phyloP scores from a whole-genome alignment of 2,329 filamentous ascomycete genomes.

The Cladosporium sp. region DNA sequence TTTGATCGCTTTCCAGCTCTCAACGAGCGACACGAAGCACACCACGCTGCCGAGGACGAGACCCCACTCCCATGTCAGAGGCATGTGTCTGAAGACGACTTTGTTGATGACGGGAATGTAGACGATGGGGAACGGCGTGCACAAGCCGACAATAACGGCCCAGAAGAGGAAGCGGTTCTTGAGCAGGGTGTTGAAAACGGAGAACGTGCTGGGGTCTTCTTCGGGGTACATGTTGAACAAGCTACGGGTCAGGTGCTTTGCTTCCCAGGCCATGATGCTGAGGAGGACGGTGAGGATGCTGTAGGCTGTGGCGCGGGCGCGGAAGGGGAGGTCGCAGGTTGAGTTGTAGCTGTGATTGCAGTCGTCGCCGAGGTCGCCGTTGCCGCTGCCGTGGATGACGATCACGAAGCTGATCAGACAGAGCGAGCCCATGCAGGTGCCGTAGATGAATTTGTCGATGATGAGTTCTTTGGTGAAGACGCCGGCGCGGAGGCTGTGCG shows the following conservation, averaged over 20 bases:
- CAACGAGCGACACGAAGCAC: conserved; percentile 39
- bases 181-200: conserved; percentile 31
- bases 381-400: conserved; percentile 41
- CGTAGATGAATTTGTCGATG: conserved; percentile 47
- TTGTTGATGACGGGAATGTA: conserved; percentile 44
- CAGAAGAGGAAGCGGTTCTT: conserved; percentile 36
- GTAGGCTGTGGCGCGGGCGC: conserved; percentile 44
- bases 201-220: conserved; percentile 22
- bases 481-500: conserved; percentile 39
- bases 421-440: conserved; percentile 42
- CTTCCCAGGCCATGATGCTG: conserved; percentile 46
- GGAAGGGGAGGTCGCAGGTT: conserved; percentile 40
- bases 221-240: conserved; percentile 44
- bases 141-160: conserved; percentile 31
- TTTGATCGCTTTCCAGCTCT: conserved; percentile 45
- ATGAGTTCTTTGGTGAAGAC: conserved; percentile 46
- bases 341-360: conserved; percentile 44
- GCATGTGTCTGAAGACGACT: conserved; percentile 43
- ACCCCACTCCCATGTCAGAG: conserved; percentile 45
- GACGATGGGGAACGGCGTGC: conserved; percentile 42
- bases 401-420: conserved; percentile 43
- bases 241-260: conserved; percentile 42
- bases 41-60: conserved; percentile 39
- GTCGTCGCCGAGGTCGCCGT: conserved; percentile 39
- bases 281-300: conserved; percentile 42